Conservation (phyloP, 2,329 filamentous ascomycete species). For the Emericellopsis atlantica region DNA sequence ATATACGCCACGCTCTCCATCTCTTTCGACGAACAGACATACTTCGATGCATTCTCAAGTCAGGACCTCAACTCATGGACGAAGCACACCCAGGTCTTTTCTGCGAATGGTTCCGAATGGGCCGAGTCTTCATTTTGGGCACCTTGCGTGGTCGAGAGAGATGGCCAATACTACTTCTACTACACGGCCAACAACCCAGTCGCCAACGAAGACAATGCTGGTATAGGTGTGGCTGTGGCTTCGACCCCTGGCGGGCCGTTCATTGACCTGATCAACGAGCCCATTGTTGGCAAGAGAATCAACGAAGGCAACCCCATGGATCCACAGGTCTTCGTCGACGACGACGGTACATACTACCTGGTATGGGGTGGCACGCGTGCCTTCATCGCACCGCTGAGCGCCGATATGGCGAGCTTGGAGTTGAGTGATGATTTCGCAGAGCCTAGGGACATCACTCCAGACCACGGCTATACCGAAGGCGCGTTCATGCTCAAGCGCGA, state of each 20-base stretch:
- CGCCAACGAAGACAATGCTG: background rate
- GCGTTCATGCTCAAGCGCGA: slow-evolving; percentile 4
- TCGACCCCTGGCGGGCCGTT: slow-evolving; percentile 3
- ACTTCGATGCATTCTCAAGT: slow-evolving; percentile 5
- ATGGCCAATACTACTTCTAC: slow-evolving; percentile 10
- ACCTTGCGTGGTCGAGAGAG: slow-evolving; percentile 9
- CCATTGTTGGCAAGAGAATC: slow-evolving; percentile 1
- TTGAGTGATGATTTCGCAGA: slow-evolving; percentile 2
- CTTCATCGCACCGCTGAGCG: slow-evolving; percentile 3
- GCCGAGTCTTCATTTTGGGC: slow-evolving; percentile 5
- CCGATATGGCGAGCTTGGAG: slow-evolving; percentile 3
- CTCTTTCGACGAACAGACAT: slow-evolving; percentile 2
- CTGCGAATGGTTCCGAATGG: slow-evolving; percentile 1
- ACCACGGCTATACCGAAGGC: slow-evolving; percentile 4
- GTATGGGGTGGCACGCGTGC: slow-evolving; percentile 4
- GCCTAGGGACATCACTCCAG: slow-evolving; percentile 4
- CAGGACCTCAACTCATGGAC: slow-evolving; percentile 3
- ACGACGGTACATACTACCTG: slow-evolving; percentile 3
- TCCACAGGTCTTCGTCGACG: slow-evolving; percentile 5
- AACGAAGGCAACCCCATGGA: slow-evolving; percentile 5
- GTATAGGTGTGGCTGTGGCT: slow-evolving; percentile 4
- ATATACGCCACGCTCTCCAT: slow-evolving; percentile 4
- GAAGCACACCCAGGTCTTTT: slow-evolving; percentile 1
- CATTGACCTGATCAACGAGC: slow-evolving; percentile 3
- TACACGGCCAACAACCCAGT: slow-evolving; percentile 6